Base-by-base conservation (phyloP, 2,329 filamentous ascomycete species). In the Emmonsiellopsis sp. region DNA sequence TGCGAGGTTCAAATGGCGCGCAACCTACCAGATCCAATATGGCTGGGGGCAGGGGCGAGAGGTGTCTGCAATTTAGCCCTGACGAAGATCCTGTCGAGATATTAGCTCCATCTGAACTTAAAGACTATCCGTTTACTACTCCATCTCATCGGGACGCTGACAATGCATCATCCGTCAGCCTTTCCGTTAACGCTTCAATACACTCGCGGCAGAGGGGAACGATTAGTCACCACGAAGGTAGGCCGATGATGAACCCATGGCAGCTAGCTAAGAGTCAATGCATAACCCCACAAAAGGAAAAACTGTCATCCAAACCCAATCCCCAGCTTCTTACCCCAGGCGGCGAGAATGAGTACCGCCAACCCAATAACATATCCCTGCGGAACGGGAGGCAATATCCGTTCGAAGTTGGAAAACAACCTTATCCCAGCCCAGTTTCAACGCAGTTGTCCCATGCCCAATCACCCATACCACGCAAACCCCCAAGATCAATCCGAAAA, bases 241-340 rank as follows among this genome's bases (percentile, higher is more conserved):
- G 37, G n/a, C 43, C 8, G 13, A 5, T 7, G 7, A 57, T 60
- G 9, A 72, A 70, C 48, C 69, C 70, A 7, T 72, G 70, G 65
- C 60, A 63, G 7, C 59, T 72, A 37, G 65, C 70, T 3, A 70
- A 66, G 45, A 55, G 65, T 38, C 67, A 65, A 55, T 55, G 58
- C 32, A 55, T 59, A 8, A 56, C 11, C 43, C 54, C 13, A 26
- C 56, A 13, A 13, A 40, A 35, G 45, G 32, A 35, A 38, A 37
- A 41, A 3, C n/a, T 13, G 32, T 44, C 50, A 48, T 46, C 20
- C 20, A 34, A 53, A 31, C 57, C 53, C 13, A n/a, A 43, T 8
- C 53, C 52, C n/a, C 53, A 59, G 13, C 52, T 63, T 10, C 51
- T 59, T 26, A 62, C 59, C 10, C 61, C 59, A 13, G 47, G 34